A percentile compares a stretch with the other conserved stretches of the same genome.
These are phyloP conservation scores for Syzygium grande DNA, from an alignment of 345 rosid species.

Conservation along the genomic window DNA sequence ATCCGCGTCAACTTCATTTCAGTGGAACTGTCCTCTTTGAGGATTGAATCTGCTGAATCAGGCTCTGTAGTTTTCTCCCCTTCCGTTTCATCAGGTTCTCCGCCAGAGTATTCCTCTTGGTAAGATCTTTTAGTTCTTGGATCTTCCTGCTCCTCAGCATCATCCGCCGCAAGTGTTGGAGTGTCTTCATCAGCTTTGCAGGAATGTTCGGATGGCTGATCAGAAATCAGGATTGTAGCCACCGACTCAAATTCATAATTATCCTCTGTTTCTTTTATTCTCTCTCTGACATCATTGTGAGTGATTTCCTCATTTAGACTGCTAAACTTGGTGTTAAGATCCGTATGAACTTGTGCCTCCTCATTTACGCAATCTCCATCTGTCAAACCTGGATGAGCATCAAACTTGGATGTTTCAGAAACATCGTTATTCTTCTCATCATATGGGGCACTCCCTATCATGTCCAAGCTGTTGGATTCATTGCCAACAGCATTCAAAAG, in stretches of 20 bases:
- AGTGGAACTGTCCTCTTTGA: background rate
- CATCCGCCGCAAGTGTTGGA: background rate
- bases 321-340: background rate
- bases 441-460: background rate
- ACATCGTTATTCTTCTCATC: background rate
- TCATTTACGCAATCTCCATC: background rate
- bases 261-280: background rate
- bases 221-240: background rate
- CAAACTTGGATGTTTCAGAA: background rate
- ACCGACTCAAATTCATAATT: background rate
- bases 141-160: conserved; percentile 12
- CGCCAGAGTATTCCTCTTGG: conserved; percentile 3
- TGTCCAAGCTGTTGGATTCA: conserved; percentile 5
- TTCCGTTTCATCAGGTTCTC: conserved; percentile 20
- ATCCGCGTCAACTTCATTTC: background rate
- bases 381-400: background rate
- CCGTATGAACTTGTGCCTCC: background rate
- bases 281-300: background rate
- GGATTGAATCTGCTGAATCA: conserved; percentile 8
- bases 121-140: background rate
- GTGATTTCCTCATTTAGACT: background rate
- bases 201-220: background rate
- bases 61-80: conserved; percentile 4
- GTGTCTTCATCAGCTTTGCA: background rate
- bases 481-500: background rate